Conservation (phyloP, 805 yeast genomes). For the Sungouiella thailandica region DNA sequence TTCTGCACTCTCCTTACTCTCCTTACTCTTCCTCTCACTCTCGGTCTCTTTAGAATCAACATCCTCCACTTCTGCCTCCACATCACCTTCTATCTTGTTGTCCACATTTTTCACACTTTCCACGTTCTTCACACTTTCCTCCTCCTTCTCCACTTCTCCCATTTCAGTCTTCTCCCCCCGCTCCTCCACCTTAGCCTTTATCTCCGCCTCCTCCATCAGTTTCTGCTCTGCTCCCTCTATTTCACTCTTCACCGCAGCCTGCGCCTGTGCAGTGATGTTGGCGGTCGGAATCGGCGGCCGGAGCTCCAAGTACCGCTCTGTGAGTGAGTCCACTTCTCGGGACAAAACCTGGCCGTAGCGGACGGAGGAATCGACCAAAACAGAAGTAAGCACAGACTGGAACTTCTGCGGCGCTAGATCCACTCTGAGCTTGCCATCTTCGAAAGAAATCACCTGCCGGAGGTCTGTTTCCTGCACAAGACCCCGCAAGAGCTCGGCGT, state of each 20-base stretch:
- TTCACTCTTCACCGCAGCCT: not conserved
- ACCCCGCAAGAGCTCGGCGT: constrained; percentile 2
- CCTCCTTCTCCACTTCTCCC: not conserved
- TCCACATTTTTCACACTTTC: no score
- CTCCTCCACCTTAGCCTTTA: not conserved
- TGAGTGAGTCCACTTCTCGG: constrained; percentile 8
- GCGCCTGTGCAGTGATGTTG: not conserved
- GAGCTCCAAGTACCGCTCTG: not conserved
- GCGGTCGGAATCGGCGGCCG: not conserved
- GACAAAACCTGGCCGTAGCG: constrained; percentile 5
- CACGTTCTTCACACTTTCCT: no score
- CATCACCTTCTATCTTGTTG: no score
- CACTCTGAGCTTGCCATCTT: constrained; percentile 4
- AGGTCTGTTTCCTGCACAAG: constrained; percentile 5
- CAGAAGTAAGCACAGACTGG: constrained; percentile 6
- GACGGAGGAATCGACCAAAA: constrained; percentile 11
- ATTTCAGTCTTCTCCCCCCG: not conserved
- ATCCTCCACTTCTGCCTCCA: no score
- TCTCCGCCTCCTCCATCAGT: not conserved
- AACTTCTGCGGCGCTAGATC: constrained; percentile 4
- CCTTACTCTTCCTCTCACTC: not conserved
- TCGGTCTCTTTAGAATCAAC: no score
- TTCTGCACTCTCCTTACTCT: not conserved
- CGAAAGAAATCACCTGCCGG: constrained; percentile 1
- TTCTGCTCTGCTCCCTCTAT: not conserved